Conservation (phyloP, 495 filamentous ascomycete genomes). For the Hyaloscypha variabilis region DNA sequence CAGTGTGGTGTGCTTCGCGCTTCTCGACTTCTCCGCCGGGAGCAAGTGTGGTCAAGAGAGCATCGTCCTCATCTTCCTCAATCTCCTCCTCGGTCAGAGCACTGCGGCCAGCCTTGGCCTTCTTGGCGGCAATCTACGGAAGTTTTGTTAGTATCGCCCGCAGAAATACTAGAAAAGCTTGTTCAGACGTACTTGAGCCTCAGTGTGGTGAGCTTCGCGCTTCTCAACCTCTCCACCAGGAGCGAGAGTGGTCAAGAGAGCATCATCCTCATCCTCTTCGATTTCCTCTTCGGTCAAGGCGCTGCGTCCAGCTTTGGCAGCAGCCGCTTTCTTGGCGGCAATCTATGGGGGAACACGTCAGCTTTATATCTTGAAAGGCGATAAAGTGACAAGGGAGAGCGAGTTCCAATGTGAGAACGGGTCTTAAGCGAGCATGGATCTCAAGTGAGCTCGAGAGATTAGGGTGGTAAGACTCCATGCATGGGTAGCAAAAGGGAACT, state of each 20-base stretch:
- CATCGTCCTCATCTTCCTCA: constrained; percentile 17
- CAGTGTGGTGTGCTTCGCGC: constrained; percentile 31
- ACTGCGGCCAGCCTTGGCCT: constrained; percentile 3
- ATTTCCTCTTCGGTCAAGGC: constrained; percentile 6
- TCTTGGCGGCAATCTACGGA: constrained; percentile 23
- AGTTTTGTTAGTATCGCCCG: neutral
- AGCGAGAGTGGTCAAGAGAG: constrained; percentile 18
- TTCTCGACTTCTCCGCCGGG: constrained; percentile 15
- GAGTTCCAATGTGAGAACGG: too few species aligned
- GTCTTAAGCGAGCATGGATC: too few species aligned
- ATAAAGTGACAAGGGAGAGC: too few species aligned
- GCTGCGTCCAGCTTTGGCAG: constrained; percentile 6
- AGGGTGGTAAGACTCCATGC: too few species aligned
- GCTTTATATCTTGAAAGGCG: neutral
- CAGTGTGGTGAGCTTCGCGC: constrained; percentile 25
- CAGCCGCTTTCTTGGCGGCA: constrained; percentile 23
- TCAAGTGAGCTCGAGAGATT: too few species aligned
- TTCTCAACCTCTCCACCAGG: neutral
- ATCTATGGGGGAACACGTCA: neutral
- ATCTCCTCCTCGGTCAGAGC: constrained; percentile 2
- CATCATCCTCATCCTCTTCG: constrained; percentile 17
- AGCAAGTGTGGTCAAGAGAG: constrained; percentile 19
- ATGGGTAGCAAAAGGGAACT: neutral
- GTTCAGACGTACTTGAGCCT: constrained; percentile 14
- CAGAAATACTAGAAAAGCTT: neutral